Base-by-base conservation (phyloP, 2,329 filamentous ascomycete species). In the Claviceps sp. region DNA sequence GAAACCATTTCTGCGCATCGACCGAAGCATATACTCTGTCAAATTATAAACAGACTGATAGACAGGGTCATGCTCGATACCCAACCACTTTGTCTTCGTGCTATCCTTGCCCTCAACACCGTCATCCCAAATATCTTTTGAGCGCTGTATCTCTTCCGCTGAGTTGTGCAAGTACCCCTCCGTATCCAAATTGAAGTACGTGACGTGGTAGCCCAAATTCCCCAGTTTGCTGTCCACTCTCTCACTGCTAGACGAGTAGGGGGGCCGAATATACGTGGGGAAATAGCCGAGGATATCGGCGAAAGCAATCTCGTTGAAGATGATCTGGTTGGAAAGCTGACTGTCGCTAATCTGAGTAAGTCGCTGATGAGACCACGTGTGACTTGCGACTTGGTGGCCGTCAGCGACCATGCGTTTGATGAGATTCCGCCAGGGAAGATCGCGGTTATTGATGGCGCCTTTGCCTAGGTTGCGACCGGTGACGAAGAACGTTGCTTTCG, bases 161-260 rank as follows among this genome's bases (percentile, higher is more conserved):
- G 65, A 66, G 51, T 73, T 68, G 58, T 81, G 73, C 51, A 78
- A 66, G 60, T 80, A 82, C 52, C 81, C 79, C 52, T 78, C 72
- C 3, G 79, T 82, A 59, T 83, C 79, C 45, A 82, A 66, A 60
- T 80, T 75, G 58, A 80, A 81, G 65, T 80, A 80, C 30, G 73
- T 71, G 59, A 81, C 60, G 59, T 81, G 76, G 62, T 81, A 81
- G n/a, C 74, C 75, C 5, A 81, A 57, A 26, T 65, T 63, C 14
- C 58, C 64, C 43, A 74, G 59, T 63, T 68, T 64, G 19, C 58
- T 64, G 47, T 72, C 68, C 6, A 68, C 71, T 0, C 57, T 62
- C 4, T 53, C 53, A 48, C 69, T 70, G 60, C 70, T 73, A 37
- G 69, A 70, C n/a, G 71, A 73, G 62, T 72, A 74, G 0, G 72